Conservation (phyloP, 2,329 filamentous ascomycete species). For the Sphaerulina musiva region DNA sequence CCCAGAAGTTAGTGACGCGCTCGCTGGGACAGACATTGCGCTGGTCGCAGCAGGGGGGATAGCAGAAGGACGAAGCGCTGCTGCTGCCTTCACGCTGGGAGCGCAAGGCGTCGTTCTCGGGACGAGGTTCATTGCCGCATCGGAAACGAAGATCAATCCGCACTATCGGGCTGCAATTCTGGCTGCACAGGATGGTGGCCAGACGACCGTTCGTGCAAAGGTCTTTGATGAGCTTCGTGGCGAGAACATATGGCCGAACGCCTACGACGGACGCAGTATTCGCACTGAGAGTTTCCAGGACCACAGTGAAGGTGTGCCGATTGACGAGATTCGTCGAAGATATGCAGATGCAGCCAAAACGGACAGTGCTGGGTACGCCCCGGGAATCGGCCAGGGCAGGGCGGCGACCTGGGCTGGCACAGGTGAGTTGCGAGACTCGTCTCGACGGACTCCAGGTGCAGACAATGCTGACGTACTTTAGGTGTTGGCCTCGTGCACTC, state of each 20-base stretch:
- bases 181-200: conserved; percentile 45
- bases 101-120: conserved; percentile 53
- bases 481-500: conserved; percentile 51
- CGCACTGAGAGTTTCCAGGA: conserved; percentile 49
- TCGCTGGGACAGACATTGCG: conserved; percentile 38
- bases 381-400: conserved; percentile 43
- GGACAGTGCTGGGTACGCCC: conserved; percentile 44
- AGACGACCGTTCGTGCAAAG: conserved; percentile 44
- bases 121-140: conserved; percentile 51
- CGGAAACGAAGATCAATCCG: conserved; percentile 38
- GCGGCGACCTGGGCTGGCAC: conserved; percentile 54
- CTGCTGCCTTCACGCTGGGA: conserved; percentile 51
- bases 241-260: conserved; percentile 51
- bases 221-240: conserved; percentile 51
- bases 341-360: conserved; percentile 44
- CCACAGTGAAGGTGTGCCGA: conserved; percentile 33
- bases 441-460: too few relatives aligned
- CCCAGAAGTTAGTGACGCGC: conserved; percentile 50
- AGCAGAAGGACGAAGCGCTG: conserved; percentile 49
- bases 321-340: conserved; percentile 39
- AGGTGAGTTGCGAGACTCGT: not conserved
- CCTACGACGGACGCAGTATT: conserved; percentile 53
- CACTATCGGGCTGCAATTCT: conserved; percentile 46
- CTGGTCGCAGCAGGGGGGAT: conserved; percentile 54
- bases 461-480: too few relatives aligned